Conservation (phyloP, 306 rosid species). For the Casuarina equisetifolia region DNA sequence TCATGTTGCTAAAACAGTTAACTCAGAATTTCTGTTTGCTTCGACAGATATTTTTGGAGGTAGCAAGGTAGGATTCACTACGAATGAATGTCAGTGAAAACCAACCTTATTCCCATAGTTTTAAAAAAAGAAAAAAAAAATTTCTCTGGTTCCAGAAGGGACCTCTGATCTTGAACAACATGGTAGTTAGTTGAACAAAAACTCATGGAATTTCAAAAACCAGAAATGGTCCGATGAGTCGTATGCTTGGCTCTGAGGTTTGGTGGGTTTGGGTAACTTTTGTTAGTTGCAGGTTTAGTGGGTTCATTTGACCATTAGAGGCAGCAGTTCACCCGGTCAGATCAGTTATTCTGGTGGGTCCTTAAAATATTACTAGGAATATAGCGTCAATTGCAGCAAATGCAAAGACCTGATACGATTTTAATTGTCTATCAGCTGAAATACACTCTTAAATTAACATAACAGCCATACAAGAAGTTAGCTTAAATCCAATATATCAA, state of each 20-base stretch:
- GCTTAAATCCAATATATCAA: neutral
- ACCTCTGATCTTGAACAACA: neutral
- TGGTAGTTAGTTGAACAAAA: neutral
- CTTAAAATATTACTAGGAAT: neutral
- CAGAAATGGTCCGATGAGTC: neutral
- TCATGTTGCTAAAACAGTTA: neutral
- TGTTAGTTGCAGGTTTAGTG: neutral
- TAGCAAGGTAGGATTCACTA: neutral
- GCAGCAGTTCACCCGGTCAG: neutral
- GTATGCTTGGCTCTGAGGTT: neutral
- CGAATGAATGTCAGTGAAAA: neutral
- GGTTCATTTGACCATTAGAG: neutral
- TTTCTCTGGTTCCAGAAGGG: neutral
- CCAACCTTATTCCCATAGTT: neutral
- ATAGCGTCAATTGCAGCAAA: neutral
- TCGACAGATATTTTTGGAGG: neutral
- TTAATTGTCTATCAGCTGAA: neutral
- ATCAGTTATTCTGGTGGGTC: neutral
- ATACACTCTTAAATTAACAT: neutral
- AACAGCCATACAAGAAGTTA: neutral
- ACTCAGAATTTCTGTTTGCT: neutral
- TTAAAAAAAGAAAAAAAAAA: neutral
- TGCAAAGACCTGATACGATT: neutral
- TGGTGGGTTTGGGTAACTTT: neutral
- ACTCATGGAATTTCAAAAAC: neutral